These are phyloP conservation scores for Hibiscus trionum DNA, from an alignment of 345 rosid species.

Conservation along the genomic window DNA sequence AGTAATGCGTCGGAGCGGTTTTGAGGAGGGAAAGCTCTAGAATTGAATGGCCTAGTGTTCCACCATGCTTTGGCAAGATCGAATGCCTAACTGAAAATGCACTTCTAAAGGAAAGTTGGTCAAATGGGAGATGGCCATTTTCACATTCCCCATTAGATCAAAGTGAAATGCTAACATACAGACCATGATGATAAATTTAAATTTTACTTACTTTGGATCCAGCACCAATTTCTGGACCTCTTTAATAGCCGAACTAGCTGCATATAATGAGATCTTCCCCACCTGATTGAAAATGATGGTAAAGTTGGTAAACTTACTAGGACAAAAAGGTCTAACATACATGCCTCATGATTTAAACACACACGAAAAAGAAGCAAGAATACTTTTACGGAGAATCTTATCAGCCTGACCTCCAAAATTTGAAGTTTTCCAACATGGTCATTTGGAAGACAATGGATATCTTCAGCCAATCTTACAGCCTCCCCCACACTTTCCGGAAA, in stretches of 20 bases:
- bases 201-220: constrained; percentile 74
- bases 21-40: neutral
- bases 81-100: neutral
- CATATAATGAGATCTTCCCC: constrained; percentile 80
- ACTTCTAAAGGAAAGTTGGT: neutral
- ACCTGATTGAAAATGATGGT: constrained; percentile 40
- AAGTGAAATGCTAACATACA: neutral
- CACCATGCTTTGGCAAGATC: neutral
- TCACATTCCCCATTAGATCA: neutral
- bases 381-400: constrained; percentile 6
- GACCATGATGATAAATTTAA: neutral
- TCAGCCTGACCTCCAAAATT: constrained; percentile 60
- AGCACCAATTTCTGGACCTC: constrained; percentile 92
- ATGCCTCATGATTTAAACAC: neutral
- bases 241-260: constrained; percentile 95
- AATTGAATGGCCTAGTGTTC: neutral
- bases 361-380: constrained; percentile 14
- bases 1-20: neutral
- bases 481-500: constrained; percentile 88
- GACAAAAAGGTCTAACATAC: neutral
- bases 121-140: neutral
- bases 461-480: constrained; percentile 69
- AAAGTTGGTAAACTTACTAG: constrained; percentile 2
- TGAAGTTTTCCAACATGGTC: constrained; percentile 85
- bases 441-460: constrained; percentile 75